phyloP scores from a whole-genome alignment of 208 protist species.

The Entamoeba dispar region DNA sequence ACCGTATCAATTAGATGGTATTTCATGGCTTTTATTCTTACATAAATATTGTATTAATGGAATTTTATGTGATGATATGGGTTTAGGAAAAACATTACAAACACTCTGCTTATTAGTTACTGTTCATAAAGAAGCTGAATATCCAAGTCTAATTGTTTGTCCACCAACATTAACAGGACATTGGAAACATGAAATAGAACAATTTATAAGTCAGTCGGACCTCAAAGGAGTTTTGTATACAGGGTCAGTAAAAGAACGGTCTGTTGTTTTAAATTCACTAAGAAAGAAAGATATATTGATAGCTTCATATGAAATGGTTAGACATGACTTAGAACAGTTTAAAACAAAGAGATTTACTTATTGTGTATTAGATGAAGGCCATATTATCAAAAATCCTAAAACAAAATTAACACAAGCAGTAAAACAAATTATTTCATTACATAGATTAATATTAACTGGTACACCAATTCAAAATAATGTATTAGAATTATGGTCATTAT shows the following conservation, averaged over 20 bases:
- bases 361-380: slow-evolving; percentile 65
- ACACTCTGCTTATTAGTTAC: not conserved
- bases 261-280: not conserved
- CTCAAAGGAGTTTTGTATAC: not conserved
- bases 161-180: not conserved
- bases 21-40: not conserved
- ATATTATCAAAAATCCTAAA: slow-evolving; percentile 60
- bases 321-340: not conserved
- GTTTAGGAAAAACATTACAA: slow-evolving; percentile 44
- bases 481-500: slow-evolving; percentile 49
- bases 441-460: slow-evolving; percentile 58
- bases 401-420: slow-evolving; percentile 35
- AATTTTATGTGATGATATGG: slow-evolving; percentile 98
- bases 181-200: not conserved
- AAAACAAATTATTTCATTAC: slow-evolving; percentile 32
- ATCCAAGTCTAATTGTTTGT: not conserved
- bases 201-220: not conserved
- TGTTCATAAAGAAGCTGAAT: not conserved
- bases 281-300: not conserved
- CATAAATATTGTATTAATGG: slow-evolving; percentile 31
- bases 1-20: slow-evolving; percentile 2
- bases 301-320: not conserved
- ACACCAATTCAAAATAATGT: slow-evolving; percentile 53
- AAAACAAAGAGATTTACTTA: slow-evolving; percentile 31
- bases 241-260: not conserved